Base-by-base conservation (phyloP, 2,329 filamentous ascomycete species). In the Pseudogymnoascus sp. region DNA sequence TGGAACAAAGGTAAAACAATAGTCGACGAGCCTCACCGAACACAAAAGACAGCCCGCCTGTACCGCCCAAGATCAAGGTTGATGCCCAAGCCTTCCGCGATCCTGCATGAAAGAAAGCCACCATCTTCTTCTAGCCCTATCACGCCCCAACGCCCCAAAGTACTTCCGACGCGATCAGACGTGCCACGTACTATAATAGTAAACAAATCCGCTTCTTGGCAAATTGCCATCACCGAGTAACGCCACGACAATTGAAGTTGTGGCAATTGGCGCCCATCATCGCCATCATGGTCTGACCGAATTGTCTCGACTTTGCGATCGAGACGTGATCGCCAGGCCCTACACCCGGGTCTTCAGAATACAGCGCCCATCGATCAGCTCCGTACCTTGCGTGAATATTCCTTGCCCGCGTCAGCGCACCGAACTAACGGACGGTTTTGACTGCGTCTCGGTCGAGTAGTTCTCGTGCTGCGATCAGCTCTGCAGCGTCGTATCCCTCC, bases 401-500 rank as follows among this genome's bases (percentile, higher is more conserved):
- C 48, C 48, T 55, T 55, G 48, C 29, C 48, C 29, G 48, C 48
- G 29, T 59, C 58, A 27, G 13, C 60, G 13, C 18, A 4, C 25
- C 33, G 37, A 59, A 9, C 58, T 59, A 73, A 35, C 69, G 70
- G 65, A 68, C 69, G 21, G 68, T 65, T 61, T 70, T 65, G 39
- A 60, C 55, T 35, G 65, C 62, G 61, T 70, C 69, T 45, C 67
- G 65, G 62, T 69, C 66, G 58, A 73, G 64, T 18, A 72, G 77
- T 67, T 86, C 84, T 68, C 84, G 81, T 58, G 87, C 88, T 10
- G 89, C 89, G 68, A 83, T 82, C 59, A 95, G 76, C 72, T 95
- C 90, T 2, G 82, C 81, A 69, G 82, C 78, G 63, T 87, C 84
- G 73, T 90, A 93, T 7, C 89, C 90, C 69, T 83, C 80, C 87